Evolutionary conservation across 352 stramenopile species (phyloP), one percentile per base, ranked within the genome.

Genomic region (Phytopythium delawarense): DNA sequence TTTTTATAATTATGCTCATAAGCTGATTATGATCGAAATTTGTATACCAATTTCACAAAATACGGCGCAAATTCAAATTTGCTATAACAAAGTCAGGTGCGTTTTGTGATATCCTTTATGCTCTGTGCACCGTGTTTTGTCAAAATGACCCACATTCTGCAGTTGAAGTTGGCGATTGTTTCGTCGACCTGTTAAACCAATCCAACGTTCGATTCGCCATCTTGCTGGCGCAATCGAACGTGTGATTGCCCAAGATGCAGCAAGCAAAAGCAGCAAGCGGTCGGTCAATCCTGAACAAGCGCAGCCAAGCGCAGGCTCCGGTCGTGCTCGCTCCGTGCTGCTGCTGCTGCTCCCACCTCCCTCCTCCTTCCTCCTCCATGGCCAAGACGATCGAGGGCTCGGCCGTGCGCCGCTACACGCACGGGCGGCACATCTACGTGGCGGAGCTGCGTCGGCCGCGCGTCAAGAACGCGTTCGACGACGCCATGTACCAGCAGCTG

Each of bases 391-490:
- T 50, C 21, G 53, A 59, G 35, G 53, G 53, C 34, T 49, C 53
- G 53, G 70, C 74, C 23, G 73, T 91, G 65, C 76, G 75, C 54
- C 64, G 69, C 63, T 79, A 82, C 62, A 53, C 69, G 54, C 70
- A 81, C 35, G 76, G 73, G n/a, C 54, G 73, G 58, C 74, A 81
- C 65, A 74, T 97, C 59, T 72, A 81, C 46, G 73, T 96, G 45
- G 78, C 88, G 2, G 79, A 93, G 59, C 67, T 98, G 54, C 68
- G 76, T 57, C 89, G 89, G 45, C 84, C 85, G 34, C 64, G 66
- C 30, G 74, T 87, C 54, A 97, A 96, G 68, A 98, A 98, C 75
- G 89, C 92, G 32, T 94, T 98, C 66, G 95, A 86, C 55, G 72
- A 94, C 59, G 78, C 81, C 23, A 57, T 97, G 65, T 98, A 97